A percentile compares a stretch with the other conserved stretches of the same genome.
Conservation (phyloP, 2,329 filamentous ascomycete genomes). For the Neofusicoccum sp. region DNA sequence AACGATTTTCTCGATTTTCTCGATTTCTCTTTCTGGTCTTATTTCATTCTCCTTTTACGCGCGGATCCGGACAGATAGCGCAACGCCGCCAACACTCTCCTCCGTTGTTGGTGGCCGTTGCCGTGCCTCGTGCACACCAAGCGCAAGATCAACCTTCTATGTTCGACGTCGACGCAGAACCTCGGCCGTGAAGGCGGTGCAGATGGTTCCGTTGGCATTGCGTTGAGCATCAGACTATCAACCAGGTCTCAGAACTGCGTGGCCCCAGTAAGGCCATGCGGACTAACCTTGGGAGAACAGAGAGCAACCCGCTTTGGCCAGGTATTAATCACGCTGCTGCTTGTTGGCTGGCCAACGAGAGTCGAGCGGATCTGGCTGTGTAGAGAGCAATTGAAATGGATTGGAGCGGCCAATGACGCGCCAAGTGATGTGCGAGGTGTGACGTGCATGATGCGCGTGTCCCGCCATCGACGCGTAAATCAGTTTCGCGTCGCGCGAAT, state of each 20-base stretch:
- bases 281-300: constrained; percentile 19
- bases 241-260: constrained; percentile 19
- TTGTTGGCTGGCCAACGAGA: background rate
- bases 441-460: constrained; percentile 2
- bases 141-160: constrained; percentile 17
- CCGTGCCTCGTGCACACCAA: background rate
- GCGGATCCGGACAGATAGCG: constrained; percentile 7
- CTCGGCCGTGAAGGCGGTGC: constrained; percentile 9
- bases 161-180: background rate
- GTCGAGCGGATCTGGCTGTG: background rate
- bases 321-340: background rate
- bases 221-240: background rate
- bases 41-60: background rate
- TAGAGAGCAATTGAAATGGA: background rate
- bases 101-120: constrained; percentile 11
- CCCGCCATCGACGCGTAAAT: constrained; percentile 6
- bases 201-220: constrained; percentile 1
- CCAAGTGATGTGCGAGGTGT: background rate
- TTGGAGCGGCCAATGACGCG: background rate
- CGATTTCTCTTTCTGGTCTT: background rate
- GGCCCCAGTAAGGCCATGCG: constrained; percentile 3
- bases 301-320: too few species aligned
- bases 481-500: background rate
- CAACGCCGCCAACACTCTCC: background rate
- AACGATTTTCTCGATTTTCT: background rate